Evolutionary conservation across 768 basidiomycete genomes (phyloP), one percentile per base, ranked within the genome.

Genomic region (Cystofilobasidium ferigula): DNA sequence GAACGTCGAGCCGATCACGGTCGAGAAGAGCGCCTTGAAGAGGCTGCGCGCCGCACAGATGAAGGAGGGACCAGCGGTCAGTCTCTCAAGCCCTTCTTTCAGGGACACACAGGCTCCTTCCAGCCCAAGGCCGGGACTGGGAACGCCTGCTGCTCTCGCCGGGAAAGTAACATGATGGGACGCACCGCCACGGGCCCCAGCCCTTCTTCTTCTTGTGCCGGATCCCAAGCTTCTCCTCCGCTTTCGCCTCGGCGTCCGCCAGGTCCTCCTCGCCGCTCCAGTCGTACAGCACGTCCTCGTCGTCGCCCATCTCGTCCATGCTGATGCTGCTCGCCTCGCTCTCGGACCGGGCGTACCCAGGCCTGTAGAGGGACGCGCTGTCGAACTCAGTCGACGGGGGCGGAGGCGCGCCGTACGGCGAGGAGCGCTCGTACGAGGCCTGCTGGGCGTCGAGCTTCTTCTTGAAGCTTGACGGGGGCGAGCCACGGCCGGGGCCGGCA

Each of bases 261-360:
- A 89, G 77, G 71, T 89, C 86, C 62, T 87, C 87, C 69, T 89
- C 88, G 22, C 79, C 85, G 43, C 84, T 85, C 87, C 87, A 88
- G 72, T 89, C 84, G 66, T 84, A 87, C 20, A 62, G 34, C 2
- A 68, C 61, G 35, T 68, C 67, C 14, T 68, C 67, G 47, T 68
- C 62, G 12, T 38, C 40, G 48, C 48, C 48, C 13, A 51, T 13
- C 32, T 18, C 28, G 32, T 32, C n/a, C 24, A 34, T 22, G 22
- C 0, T 28, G 24, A 42, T 24, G 22, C 2, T 24, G 16, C 6
- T 47, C 8, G 48, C 48, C 28, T 51, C 48, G 24, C 6, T 6
- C 48, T 51, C 48, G n/a, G 48, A 51, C 26, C 48, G n/a, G n/a
- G 48, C 48, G 48, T 51, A 51, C 6, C 4, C n/a, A 38, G 57